A percentile compares a stretch with the other conserved stretches of the same genome.
Evolutionary conservation across 129 eudicot genomes (phyloP).

Genomic region (Artemisia annua): DNA sequence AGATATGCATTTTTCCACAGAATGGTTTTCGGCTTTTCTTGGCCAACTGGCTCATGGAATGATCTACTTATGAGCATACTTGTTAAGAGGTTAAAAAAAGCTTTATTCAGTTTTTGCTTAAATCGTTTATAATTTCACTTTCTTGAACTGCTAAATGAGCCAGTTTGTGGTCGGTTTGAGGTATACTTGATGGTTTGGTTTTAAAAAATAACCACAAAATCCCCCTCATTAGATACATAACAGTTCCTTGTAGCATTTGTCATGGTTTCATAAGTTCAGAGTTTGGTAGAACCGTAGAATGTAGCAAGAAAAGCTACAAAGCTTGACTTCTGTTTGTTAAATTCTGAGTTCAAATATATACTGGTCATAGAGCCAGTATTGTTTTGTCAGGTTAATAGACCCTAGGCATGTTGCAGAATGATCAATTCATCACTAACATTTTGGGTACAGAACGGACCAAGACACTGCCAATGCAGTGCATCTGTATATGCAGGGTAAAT

Average conservation of each 20-base stretch:
- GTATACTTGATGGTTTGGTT: neutral
- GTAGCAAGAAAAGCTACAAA: neutral
- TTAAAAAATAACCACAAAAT: neutral
- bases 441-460: neutral
- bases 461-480: neutral
- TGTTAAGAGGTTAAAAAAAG: neutral
- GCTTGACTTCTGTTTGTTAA: neutral
- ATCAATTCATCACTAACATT: neutral
- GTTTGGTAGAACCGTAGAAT: neutral
- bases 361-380: too few relatives aligned
- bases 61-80: slow-evolving; percentile 51
- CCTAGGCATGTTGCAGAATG: neutral
- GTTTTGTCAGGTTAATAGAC: too few relatives aligned
- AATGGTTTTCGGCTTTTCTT: slow-evolving; percentile 55
- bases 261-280: neutral
- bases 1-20: slow-evolving; percentile 80
- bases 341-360: neutral
- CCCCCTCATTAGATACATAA: too few relatives aligned
- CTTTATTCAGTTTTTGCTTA: neutral
- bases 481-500: neutral
- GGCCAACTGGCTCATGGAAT: slow-evolving; percentile 92
- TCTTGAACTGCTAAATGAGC: neutral
- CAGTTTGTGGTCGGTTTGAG: neutral
- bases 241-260: too few relatives aligned
- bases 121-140: neutral